Evolutionary conservation across 1,284 basidiomycete species (phyloP).

Genomic region (Macrocybe sp.): DNA sequence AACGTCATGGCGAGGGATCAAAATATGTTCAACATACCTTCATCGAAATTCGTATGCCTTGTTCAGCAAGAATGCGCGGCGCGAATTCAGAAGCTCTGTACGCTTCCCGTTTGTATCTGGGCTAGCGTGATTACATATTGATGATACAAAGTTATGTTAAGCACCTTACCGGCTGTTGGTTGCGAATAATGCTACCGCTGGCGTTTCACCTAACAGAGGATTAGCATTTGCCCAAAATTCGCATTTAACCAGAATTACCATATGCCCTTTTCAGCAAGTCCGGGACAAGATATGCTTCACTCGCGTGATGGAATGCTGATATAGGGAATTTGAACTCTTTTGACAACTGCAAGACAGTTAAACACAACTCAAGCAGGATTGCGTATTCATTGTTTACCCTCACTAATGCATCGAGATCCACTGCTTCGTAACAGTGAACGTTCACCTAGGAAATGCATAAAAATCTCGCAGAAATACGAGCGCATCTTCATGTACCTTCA

Average conservation of each 20-base stretch:
- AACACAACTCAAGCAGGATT: not conserved
- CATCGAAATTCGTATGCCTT: constrained; percentile 64
- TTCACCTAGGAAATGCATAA: constrained; percentile 34
- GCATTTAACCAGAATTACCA: constrained; percentile 30
- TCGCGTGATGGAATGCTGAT: constrained; percentile 84
- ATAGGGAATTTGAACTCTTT: constrained; percentile 81
- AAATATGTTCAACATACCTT: constrained; percentile 38
- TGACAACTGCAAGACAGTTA: constrained; percentile 40
- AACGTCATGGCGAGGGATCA: not conserved
- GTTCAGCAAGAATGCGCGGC: constrained; percentile 62
- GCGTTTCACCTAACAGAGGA: constrained; percentile 39
- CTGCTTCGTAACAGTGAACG: constrained; percentile 73
- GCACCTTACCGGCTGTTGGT: constrained; percentile 43
- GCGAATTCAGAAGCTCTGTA: constrained; percentile 79
- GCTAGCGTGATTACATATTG: not conserved
- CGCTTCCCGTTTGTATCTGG: constrained; percentile 72
- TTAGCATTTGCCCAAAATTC: not conserved
- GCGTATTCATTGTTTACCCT: constrained; percentile 36
- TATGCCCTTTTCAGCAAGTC: constrained; percentile 72
- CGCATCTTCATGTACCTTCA: constrained; percentile 43
- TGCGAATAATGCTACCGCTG: constrained; percentile 79
- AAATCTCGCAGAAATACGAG: not conserved
- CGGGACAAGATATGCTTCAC: constrained; percentile 83
- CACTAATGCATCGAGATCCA: constrained; percentile 71
- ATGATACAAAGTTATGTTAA: not conserved